Evolutionary conservation across 164 flowering plant genomes (phyloP).

Genomic region (Vitis rupestris): DNA sequence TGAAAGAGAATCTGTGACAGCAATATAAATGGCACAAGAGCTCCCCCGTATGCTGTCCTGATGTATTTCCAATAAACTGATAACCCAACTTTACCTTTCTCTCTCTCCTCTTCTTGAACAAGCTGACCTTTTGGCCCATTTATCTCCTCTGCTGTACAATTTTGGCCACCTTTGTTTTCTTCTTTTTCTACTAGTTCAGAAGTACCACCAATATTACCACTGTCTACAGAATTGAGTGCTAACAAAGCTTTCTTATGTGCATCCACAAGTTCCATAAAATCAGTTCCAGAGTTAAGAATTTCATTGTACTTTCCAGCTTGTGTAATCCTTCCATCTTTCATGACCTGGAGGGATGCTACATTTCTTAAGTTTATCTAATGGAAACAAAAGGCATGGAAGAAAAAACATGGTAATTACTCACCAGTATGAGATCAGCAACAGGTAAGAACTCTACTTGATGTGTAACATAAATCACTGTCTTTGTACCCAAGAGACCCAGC

Average conservation of each 20-base stretch:
- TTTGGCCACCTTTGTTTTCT: constrained; percentile 23
- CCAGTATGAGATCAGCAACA: constrained; percentile 66
- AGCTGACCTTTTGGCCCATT: constrained; percentile 57
- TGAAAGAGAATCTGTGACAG: constrained; percentile 60
- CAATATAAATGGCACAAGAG: constrained; percentile 72
- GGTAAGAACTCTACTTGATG: constrained; percentile 82
- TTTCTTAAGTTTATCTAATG: neutral
- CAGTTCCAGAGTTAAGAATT: constrained; percentile 66
- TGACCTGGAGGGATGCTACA: constrained; percentile 39
- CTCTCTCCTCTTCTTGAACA: constrained; percentile 93
- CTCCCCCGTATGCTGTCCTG: constrained; percentile 71
- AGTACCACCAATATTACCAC: constrained; percentile 3
- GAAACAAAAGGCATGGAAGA: neutral
- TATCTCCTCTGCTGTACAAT: constrained; percentile 36
- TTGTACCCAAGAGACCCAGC: constrained; percentile 49
- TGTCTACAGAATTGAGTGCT: constrained; percentile 40
- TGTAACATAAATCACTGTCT: constrained; percentile 69
- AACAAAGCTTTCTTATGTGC: constrained; percentile 78
- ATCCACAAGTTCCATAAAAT: constrained; percentile 88
- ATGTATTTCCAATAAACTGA: constrained; percentile 82
- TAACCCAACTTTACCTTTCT: constrained; percentile 80
- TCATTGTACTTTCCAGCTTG: constrained; percentile 85
- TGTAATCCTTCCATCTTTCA: constrained; percentile 77
- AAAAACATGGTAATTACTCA: constrained; percentile 18
- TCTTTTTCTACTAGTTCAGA: constrained; percentile 12